A percentile compares a stretch with the other conserved stretches of the same genome.
Conservation (phyloP, 1,284 basidiomycete genomes). For the Heimioporus punctisporus region DNA sequence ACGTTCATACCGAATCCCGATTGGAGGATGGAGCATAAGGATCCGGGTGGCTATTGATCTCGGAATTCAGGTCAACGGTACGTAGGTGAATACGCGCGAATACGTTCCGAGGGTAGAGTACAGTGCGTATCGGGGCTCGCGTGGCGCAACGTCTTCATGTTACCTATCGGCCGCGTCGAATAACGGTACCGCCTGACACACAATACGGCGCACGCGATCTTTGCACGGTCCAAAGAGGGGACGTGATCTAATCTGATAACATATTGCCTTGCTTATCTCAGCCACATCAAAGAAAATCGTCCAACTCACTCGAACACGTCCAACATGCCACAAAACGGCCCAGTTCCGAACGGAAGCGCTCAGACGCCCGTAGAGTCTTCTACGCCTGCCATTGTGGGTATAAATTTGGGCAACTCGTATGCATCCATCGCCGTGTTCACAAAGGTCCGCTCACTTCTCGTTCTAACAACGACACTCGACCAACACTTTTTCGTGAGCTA, state of each 20-base stretch:
- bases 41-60: slow-evolving; percentile 10
- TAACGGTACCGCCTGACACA: slow-evolving; percentile 2
- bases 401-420: slow-evolving; percentile 98
- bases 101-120: too few species aligned
- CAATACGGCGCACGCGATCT: slow-evolving; percentile 13
- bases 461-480: not conserved
- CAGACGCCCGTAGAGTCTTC: slow-evolving; percentile 35
- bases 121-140: slow-evolving; percentile 34
- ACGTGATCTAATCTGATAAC: slow-evolving; percentile 16
- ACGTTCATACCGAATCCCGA: slow-evolving; percentile 27
- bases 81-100: slow-evolving; percentile 33
- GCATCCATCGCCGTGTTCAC: slow-evolving; percentile 96
- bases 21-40: slow-evolving; percentile 26
- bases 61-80: slow-evolving; percentile 29
- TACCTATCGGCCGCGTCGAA: slow-evolving; percentile 23
- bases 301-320: not conserved
- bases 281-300: slow-evolving; percentile 1
- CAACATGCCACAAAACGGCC: slow-evolving; percentile 28
- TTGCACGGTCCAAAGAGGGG: slow-evolving; percentile 5
- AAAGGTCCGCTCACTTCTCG: slow-evolving; percentile 60
- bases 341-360: slow-evolving; percentile 40
- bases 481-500: slow-evolving; percentile 31
- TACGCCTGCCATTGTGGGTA: slow-evolving; percentile 74
- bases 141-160: slow-evolving; percentile 28
- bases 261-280: slow-evolving; percentile 10